A percentile compares a stretch with the other conserved stretches of the same genome.
These are phyloP conservation scores for Takakia lepidozioides DNA, from an alignment of 225 moss, liverwort and hornwort genomes.

Conservation along the genomic window DNA sequence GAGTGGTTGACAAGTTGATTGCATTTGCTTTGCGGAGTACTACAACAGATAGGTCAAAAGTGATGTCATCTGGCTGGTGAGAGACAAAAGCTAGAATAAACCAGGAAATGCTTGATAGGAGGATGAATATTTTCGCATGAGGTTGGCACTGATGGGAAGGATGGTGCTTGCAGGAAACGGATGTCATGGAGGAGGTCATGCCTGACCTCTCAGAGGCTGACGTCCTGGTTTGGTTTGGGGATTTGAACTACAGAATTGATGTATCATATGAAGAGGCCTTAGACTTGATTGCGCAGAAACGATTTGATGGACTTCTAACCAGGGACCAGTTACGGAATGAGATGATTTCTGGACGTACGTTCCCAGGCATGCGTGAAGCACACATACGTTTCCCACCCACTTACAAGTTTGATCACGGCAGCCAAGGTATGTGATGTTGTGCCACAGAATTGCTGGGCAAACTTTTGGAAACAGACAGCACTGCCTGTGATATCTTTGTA, in stretches of 20 bases:
- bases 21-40: too few relatives aligned
- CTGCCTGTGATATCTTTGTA: too few relatives aligned
- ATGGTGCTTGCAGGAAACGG: constrained; percentile 19
- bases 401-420: constrained; percentile 85
- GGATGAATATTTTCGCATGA: too few relatives aligned
- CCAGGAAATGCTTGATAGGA: too few relatives aligned
- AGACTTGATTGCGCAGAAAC: constrained; percentile 9
- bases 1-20: too few relatives aligned
- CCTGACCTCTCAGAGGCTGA: constrained; percentile 52
- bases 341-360: constrained; percentile 39
- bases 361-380: constrained; percentile 44
- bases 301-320: constrained; percentile 25
- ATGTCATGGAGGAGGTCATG: constrained; percentile 11
- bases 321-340: constrained; percentile 40
- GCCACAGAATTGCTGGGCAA: too few relatives aligned
- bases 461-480: too few relatives aligned
- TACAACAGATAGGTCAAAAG: too few relatives aligned
- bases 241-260: constrained; percentile 51
- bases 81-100: too few relatives aligned
- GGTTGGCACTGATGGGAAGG: too few relatives aligned
- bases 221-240: constrained; percentile 48
- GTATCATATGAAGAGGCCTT: constrained; percentile 33
- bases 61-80: too few relatives aligned
- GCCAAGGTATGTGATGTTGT: constrained; percentile 52
- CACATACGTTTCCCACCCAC: constrained; percentile 39